A percentile compares a stretch with the other conserved stretches of the same genome.
Evolutionary conservation across 495 filamentous ascomycete genomes (phyloP).

Genomic region (Xylaria bambusicola): DNA sequence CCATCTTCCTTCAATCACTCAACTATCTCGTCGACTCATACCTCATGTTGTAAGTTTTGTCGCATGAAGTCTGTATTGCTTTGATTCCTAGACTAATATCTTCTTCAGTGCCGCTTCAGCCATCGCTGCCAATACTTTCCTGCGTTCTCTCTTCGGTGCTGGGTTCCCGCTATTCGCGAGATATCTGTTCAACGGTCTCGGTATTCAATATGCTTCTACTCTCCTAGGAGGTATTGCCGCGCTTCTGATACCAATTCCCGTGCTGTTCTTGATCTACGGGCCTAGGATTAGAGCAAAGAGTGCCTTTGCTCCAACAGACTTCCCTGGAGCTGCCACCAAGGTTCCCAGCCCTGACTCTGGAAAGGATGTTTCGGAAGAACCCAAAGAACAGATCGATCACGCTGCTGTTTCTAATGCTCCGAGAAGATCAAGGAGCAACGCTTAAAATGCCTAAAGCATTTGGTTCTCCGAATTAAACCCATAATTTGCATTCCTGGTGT

Average conservation of each 20-base stretch:
- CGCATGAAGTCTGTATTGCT: background rate
- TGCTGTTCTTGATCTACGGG: slow-evolving; percentile 66
- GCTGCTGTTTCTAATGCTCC: slow-evolving; percentile 31
- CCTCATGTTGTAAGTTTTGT: slow-evolving; percentile 75
- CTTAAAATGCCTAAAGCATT: background rate
- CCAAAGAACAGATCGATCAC: slow-evolving; percentile 20
- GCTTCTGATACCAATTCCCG: slow-evolving; percentile 71
- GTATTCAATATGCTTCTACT: slow-evolving; percentile 76
- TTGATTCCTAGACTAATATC: background rate
- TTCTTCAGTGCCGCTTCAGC: slow-evolving; percentile 70
- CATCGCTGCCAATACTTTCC: slow-evolving; percentile 86
- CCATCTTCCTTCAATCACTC: slow-evolving; percentile 81
- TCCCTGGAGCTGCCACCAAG: slow-evolving; percentile 19
- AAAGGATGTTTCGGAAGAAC: slow-evolving; percentile 24
- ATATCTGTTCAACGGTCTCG: slow-evolving; percentile 78
- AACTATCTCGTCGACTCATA: slow-evolving; percentile 91
- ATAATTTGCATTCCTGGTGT: slow-evolving; percentile 5
- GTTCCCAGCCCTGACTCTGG: slow-evolving; percentile 20
- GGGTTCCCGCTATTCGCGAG: slow-evolving; percentile 80
- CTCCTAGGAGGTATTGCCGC: slow-evolving; percentile 74
- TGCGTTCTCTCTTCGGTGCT: slow-evolving; percentile 74
- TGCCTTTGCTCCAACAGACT: slow-evolving; percentile 63
- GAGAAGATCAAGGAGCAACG: slow-evolving; percentile 9
- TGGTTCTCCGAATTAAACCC: background rate
- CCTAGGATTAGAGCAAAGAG: slow-evolving; percentile 65